These are phyloP conservation scores for Phytophthora sp. DNA, from an alignment of 352 stramenopile genomes.

Conservation along the genomic window DNA sequence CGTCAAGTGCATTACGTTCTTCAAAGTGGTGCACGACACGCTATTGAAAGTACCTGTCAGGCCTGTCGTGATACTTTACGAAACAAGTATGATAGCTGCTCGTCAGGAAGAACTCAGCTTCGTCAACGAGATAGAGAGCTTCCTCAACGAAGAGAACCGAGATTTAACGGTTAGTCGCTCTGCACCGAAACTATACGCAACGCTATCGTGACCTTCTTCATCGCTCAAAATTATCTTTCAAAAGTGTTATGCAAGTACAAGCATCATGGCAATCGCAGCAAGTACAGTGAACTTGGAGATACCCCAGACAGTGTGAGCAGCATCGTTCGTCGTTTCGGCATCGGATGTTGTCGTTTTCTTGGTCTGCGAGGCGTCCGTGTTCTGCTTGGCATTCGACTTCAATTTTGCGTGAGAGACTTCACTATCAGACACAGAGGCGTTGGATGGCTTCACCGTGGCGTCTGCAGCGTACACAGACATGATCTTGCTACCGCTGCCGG, in stretches of 20 bases:
- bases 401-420: neutral
- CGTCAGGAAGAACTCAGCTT: too few relatives aligned
- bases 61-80: too few relatives aligned
- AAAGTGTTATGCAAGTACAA: conserved; percentile 8
- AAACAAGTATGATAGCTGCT: too few relatives aligned
- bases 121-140: too few relatives aligned
- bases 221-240: too few relatives aligned
- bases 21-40: too few relatives aligned
- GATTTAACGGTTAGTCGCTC: too few relatives aligned
- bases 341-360: conserved; percentile 2
- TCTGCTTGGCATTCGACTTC: neutral
- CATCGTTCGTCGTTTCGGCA: conserved; percentile 4
- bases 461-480: conserved; percentile 1
- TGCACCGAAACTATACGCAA: too few relatives aligned
- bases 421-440: neutral
- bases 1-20: neutral
- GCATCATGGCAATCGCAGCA: neutral
- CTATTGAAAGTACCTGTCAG: too few relatives aligned
- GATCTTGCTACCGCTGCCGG: conserved; percentile 2
- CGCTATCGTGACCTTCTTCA: too few relatives aligned
- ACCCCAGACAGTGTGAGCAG: neutral
- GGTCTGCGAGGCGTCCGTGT: neutral
- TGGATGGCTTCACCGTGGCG: conserved; percentile 5
- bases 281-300: neutral
- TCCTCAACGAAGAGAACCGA: too few relatives aligned